Base-by-base conservation (phyloP, 2,329 filamentous ascomycete species). In the Nothophoma quercina region DNA sequence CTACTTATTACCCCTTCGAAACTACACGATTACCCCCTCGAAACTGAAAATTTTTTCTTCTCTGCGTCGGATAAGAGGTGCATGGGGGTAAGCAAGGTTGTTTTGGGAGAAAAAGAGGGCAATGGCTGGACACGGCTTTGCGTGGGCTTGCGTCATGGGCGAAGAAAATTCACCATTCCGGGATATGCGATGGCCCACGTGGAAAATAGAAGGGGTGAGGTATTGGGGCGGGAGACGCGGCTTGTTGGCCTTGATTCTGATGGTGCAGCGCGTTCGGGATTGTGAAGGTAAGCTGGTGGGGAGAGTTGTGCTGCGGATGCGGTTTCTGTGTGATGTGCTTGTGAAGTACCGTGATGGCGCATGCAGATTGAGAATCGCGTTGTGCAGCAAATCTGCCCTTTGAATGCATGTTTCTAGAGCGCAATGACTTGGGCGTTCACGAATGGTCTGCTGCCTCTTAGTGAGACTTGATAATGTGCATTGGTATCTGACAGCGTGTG, bases 11-110 rank as follows among this genome's bases (percentile, higher is more conserved):
- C 51, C 51, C 51, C 51, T 55, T 36, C 45, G 6, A 55, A 55
- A 49, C 38, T 49, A 12, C 15, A 16, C 19, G 29, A 70, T 73
- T 73, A 73, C 70, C 68, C 70, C 69, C 68, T 64, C 65, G 50
- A 71, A 73, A 73, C 45, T 72, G 62, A 71, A 71, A 70, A 70
- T 64, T 65, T 68, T 40, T 40, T n/a, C 30, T 8, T n/a, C n/a
- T n/a, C n/a, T 4, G 9, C 29, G 5, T 32, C 22, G 26, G 47
- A 29, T 51, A 38, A 45, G 29, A 18, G 7, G 9, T 22, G 43
- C 50, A 52, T 47, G 42, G 36, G 49, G 36, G 49, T 15, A 13
- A 2, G n/a, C 10, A 7, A 12, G 13, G 38, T 45, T 19, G 15
- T n/a, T n/a, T n/a, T 47, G 42, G 36, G 49, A 30, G 49, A 12